These are phyloP conservation scores for Dryadomyces quercivorus DNA, from an alignment of 2,329 filamentous ascomycete species.

Conservation along the genomic window DNA sequence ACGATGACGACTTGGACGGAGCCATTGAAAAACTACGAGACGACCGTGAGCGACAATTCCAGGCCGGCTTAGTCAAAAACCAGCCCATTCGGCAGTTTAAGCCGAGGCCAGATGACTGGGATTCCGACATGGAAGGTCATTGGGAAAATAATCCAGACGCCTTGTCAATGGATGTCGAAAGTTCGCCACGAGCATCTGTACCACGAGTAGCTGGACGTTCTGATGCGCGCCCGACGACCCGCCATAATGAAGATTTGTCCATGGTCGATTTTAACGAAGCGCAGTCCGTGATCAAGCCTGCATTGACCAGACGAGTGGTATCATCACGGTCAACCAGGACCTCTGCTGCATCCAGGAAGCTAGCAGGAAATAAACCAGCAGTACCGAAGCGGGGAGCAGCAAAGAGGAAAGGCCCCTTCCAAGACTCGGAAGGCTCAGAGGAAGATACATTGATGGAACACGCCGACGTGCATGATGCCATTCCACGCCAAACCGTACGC, in stretches of 20 bases:
- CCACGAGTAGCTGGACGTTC: neutral
- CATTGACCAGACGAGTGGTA: slow-evolving; percentile 10
- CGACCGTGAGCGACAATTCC: slow-evolving; percentile 59
- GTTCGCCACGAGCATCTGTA: neutral
- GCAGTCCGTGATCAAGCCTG: slow-evolving; percentile 20
- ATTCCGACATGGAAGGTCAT: slow-evolving; percentile 74
- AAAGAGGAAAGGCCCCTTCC: slow-evolving; percentile 28
- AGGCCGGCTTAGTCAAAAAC: slow-evolving; percentile 43
- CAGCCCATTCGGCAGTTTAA: slow-evolving; percentile 44
- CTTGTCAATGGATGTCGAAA: slow-evolving; percentile 26
- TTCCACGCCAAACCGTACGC: slow-evolving; percentile 22
- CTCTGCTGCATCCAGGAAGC: slow-evolving; percentile 21
- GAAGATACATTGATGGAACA: slow-evolving; percentile 40
- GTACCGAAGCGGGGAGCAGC: slow-evolving; percentile 30
- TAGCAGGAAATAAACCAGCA: slow-evolving; percentile 23
- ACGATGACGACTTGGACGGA: slow-evolving; percentile 60
- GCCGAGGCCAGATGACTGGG: slow-evolving; percentile 70
- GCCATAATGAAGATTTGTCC: slow-evolving; percentile 37
- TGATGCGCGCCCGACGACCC: slow-evolving; percentile 11
- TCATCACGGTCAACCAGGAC: slow-evolving; percentile 22
- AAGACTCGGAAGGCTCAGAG: slow-evolving; percentile 25
- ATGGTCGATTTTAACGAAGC: slow-evolving; percentile 42
- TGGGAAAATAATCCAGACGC: slow-evolving; percentile 75
- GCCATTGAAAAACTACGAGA: slow-evolving; percentile 63
- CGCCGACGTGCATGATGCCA: slow-evolving; percentile 27